Percentiles rank a stretch among this genome's conserved stretches.
Conservation (phyloP, 164 flowering plant species). For the Stephania yunnanensis region DNA sequence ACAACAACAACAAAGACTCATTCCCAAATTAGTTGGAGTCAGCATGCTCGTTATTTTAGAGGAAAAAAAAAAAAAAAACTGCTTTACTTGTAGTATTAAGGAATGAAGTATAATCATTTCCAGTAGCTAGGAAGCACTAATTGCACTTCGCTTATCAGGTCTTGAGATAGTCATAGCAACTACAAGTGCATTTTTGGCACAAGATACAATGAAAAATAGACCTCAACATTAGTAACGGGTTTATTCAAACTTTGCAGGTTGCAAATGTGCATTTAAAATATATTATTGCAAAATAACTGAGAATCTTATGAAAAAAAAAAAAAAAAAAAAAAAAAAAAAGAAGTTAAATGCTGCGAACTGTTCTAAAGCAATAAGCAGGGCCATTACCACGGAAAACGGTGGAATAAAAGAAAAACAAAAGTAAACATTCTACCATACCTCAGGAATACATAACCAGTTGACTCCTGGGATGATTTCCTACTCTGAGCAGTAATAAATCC, state of each 20-base stretch:
- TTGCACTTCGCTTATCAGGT: no score
- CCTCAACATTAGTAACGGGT: neutral
- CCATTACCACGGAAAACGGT: neutral
- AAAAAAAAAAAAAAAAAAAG: neutral
- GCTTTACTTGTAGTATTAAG: neutral
- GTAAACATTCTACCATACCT: constrained; percentile 40
- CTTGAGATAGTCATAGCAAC: no score
- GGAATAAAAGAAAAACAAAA: neutral
- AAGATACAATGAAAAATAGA: neutral
- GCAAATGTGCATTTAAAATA: neutral
- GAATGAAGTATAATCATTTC: no score
- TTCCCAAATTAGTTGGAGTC: no score
- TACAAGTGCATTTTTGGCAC: neutral
- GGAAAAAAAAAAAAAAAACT: neutral
- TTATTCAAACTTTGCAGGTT: neutral
- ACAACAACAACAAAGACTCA: no score
- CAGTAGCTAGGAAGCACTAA: no score
- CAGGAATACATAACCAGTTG: constrained; percentile 93
- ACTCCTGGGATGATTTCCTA: constrained; percentile 90
- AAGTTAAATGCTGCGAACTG: neutral
- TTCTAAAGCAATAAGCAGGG: neutral
- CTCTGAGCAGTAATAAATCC: constrained; percentile 94
- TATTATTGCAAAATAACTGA: neutral
- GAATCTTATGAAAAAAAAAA: neutral
- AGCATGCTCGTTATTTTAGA: neutral